Evolutionary conservation across 1,139 yeast genomes (phyloP).

Genomic region (Lodderomyces theae): DNA sequence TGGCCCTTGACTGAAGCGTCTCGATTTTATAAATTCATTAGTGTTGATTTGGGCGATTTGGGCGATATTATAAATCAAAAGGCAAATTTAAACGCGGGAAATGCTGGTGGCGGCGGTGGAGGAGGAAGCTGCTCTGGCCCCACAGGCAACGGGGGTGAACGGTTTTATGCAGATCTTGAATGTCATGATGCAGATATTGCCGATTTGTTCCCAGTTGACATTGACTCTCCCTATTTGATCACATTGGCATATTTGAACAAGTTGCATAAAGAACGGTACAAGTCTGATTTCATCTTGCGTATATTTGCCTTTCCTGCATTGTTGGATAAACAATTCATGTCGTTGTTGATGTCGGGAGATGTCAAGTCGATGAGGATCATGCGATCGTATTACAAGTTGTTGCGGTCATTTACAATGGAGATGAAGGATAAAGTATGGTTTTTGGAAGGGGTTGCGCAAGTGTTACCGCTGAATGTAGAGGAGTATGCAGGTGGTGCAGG

Average conservation of each 20-base stretch:
- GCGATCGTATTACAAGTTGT: conserved; percentile 79
- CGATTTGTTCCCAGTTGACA: conserved; percentile 82
- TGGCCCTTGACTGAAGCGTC: conserved; percentile 87
- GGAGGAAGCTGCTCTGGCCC: no score
- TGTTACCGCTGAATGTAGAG: conserved; percentile 79
- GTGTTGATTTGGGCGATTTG: conserved; percentile 78
- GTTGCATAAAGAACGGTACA: conserved; percentile 75
- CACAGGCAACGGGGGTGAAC: conserved; percentile 16
- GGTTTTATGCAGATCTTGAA: conserved; percentile 57
- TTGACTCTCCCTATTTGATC: conserved; percentile 78
- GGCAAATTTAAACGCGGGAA: conserved; percentile 21
- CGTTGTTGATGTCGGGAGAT: conserved; percentile 79
- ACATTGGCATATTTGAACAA: conserved; percentile 85
- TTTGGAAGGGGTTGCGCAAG: conserved; percentile 85
- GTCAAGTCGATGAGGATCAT: conserved; percentile 83
- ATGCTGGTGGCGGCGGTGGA: conserved; percentile 7
- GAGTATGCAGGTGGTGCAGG: conserved; percentile 82
- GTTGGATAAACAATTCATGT: conserved; percentile 73
- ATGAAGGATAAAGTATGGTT: conserved; percentile 93
- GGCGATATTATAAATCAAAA: conserved; percentile 71
- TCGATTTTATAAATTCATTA: conserved; percentile 67
- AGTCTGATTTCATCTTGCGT: conserved; percentile 80
- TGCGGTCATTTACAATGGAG: conserved; percentile 78
- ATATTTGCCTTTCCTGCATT: conserved; percentile 94
- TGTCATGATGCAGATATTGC: conserved; percentile 86